These are phyloP conservation scores for Xylaria arbuscula DNA, from an alignment of 2,329 filamentous ascomycete genomes.

Conservation along the genomic window DNA sequence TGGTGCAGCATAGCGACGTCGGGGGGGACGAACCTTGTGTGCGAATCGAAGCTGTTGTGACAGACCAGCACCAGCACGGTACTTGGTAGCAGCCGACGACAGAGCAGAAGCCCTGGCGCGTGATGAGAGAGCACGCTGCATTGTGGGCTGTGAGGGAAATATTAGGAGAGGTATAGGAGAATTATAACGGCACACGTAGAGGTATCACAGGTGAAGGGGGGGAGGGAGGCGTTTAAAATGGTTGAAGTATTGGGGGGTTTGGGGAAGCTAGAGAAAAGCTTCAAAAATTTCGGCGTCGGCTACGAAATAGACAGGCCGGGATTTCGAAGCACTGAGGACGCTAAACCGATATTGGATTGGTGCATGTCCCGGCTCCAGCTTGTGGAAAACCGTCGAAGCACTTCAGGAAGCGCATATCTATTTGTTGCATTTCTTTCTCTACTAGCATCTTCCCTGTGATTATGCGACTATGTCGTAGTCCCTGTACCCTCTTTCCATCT, in stretches of 20 bases:
- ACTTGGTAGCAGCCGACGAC: conserved; percentile 72
- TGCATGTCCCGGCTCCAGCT: conserved; percentile 32
- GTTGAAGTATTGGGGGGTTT: conserved; percentile 36
- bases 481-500: background rate
- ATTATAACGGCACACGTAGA: conserved; percentile 43
- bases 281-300: conserved; percentile 51
- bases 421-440: background rate
- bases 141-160: conserved; percentile 61
- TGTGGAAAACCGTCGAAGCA: conserved; percentile 51
- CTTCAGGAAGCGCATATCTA: background rate
- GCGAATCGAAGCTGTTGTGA: conserved; percentile 94
- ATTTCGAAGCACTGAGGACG: conserved; percentile 40
- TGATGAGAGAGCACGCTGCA: conserved; percentile 95
- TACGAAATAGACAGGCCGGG: conserved; percentile 44
- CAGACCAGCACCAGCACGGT: conserved; percentile 72
- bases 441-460: background rate
- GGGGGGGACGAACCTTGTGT: conserved; percentile 79
- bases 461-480: background rate
- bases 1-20: background rate
- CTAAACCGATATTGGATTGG: conserved; percentile 51
- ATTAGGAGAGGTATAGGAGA: conserved; percentile 47
- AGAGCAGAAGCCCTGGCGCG: conserved; percentile 83
- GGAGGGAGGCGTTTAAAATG: conserved; percentile 37
- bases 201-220: conserved; percentile 34
- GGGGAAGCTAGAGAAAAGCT: conserved; percentile 48